Evolutionary conservation across 1,139 yeast genomes (phyloP).

Genomic region (Casaregolazyma lundiana): DNA sequence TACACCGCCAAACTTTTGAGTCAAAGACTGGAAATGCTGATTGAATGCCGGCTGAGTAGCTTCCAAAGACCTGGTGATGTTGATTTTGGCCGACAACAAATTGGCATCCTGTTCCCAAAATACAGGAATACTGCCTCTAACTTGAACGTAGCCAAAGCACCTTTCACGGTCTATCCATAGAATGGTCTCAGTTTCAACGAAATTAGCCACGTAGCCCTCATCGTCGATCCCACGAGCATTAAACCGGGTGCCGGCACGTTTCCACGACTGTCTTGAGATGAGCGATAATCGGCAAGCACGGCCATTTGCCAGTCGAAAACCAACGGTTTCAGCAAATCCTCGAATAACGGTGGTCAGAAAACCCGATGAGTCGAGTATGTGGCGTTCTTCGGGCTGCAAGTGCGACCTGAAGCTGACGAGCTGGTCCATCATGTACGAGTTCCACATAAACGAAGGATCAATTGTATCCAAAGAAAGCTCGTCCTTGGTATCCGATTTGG

Average conservation of each 20-base stretch:
- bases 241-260: constrained; percentile 92
- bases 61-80: constrained; percentile 79
- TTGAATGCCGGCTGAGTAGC: constrained; percentile 92
- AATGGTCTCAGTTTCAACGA: constrained; percentile 90
- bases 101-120: constrained; percentile 98
- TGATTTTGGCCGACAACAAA: constrained; percentile 69
- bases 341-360: constrained; percentile 88
- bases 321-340: constrained; percentile 83
- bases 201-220: constrained; percentile 91
- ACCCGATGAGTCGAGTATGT: constrained; percentile 63
- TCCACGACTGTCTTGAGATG: constrained; percentile 91
- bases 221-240: constrained; percentile 95
- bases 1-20: constrained; percentile 76
- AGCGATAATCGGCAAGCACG: constrained; percentile 62
- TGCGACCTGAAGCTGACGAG: constrained; percentile 69
- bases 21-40: constrained; percentile 66
- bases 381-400: constrained; percentile 54
- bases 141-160: constrained; percentile 72
- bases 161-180: constrained; percentile 52
- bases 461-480: constrained; percentile 37
- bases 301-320: constrained; percentile 46
- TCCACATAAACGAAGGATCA: constrained; percentile 95
- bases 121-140: constrained; percentile 91
- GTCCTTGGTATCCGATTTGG: constrained; percentile 14
- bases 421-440: constrained; percentile 82